Conservation (phyloP, 495 filamentous ascomycete genomes). For the Baudoinia panamericana region DNA sequence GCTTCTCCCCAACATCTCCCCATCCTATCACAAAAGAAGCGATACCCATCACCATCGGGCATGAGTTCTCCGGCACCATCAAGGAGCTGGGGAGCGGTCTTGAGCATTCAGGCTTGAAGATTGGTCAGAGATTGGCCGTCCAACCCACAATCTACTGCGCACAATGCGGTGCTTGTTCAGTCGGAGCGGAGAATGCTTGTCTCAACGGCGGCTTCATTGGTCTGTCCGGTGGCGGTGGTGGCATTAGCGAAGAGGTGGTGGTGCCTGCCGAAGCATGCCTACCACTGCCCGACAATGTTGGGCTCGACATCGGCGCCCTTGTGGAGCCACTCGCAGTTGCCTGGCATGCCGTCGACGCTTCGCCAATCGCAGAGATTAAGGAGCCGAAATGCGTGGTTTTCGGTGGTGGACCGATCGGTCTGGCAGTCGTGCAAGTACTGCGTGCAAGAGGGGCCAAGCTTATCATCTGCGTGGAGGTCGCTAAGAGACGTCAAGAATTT, state of each 20-base stretch:
- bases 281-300: slow-evolving; percentile 20
- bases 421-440: slow-evolving; percentile 20
- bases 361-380: slow-evolving; percentile 15
- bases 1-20: slow-evolving; percentile 17
- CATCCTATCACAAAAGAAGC: slow-evolving; percentile 22
- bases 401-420: slow-evolving; percentile 25
- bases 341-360: slow-evolving; percentile 25
- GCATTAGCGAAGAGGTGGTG: slow-evolving; percentile 21
- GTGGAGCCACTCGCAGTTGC: slow-evolving; percentile 25
- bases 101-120: slow-evolving; percentile 5
- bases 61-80: slow-evolving; percentile 24
- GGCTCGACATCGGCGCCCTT: slow-evolving; percentile 22
- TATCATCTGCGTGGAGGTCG: slow-evolving; percentile 25
- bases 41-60: slow-evolving; percentile 24
- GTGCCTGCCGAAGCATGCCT: slow-evolving; percentile 13
- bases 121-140: slow-evolving; percentile 19
- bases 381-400: slow-evolving; percentile 18
- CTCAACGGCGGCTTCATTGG: slow-evolving; percentile 23
- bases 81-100: slow-evolving; percentile 19
- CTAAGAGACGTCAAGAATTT: slow-evolving; percentile 23
- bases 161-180: slow-evolving; percentile 19
- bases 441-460: slow-evolving; percentile 17
- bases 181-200: slow-evolving; percentile 21
- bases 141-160: slow-evolving; percentile 24
- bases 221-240: slow-evolving; percentile 22